Conservation (phyloP, 106 monocot genomes). For the Acorus gramineus region DNA sequence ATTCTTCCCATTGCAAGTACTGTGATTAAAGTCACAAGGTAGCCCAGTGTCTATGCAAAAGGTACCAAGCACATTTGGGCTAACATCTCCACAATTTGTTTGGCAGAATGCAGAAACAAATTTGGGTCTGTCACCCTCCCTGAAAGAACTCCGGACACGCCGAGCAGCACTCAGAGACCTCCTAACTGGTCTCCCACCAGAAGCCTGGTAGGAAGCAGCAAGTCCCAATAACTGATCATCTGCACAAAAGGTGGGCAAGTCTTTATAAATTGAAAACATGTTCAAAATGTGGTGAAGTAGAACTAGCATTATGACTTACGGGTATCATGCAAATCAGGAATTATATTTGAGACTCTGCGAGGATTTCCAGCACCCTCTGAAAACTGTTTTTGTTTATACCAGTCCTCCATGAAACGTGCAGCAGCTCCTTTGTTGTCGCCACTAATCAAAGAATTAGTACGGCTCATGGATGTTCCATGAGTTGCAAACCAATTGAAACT, state of each 20-base stretch:
- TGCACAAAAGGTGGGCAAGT: slow-evolving; percentile 11
- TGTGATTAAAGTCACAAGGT: slow-evolving; percentile 90
- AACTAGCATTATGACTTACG: slow-evolving; percentile 17
- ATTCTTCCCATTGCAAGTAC: slow-evolving; percentile 90
- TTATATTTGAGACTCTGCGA: not conserved
- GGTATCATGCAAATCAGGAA: slow-evolving; percentile 28
- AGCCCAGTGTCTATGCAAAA: slow-evolving; percentile 85
- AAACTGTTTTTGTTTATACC: slow-evolving; percentile 47
- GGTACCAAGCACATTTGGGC: slow-evolving; percentile 83
- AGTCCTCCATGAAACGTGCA: slow-evolving; percentile 93
- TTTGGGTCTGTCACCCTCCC: slow-evolving; percentile 34
- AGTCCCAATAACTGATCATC: slow-evolving; percentile 36
- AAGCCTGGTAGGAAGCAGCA: slow-evolving; percentile 67
- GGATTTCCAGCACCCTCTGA: slow-evolving; percentile 7
- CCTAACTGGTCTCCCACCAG: slow-evolving; percentile 48
- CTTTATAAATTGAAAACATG: no score
- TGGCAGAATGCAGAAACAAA: slow-evolving; percentile 94
- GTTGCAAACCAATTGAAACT: slow-evolving; percentile 97
- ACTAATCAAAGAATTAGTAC: slow-evolving; percentile 77
- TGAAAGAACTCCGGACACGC: slow-evolving; percentile 41
- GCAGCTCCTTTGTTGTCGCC: slow-evolving; percentile 98
- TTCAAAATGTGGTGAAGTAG: no score
- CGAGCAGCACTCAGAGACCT: slow-evolving; percentile 23
- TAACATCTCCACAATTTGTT: slow-evolving; percentile 90
- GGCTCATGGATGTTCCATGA: slow-evolving; percentile 95